These are phyloP conservation scores for Mimosa bimucronata DNA, from an alignment of 306 rosid genomes.

Conservation along the genomic window DNA sequence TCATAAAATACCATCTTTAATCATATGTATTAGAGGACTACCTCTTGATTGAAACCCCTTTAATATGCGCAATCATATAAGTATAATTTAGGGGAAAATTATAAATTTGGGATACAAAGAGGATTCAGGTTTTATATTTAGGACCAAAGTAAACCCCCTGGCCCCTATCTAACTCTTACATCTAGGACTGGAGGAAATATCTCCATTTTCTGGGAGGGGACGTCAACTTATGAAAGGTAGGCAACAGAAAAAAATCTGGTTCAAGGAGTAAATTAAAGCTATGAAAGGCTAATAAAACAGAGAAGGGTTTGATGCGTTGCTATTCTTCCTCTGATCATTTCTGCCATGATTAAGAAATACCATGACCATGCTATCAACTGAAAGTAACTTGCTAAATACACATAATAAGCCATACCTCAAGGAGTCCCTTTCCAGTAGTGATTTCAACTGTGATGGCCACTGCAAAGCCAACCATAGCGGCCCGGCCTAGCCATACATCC, in stretches of 20 bases:
- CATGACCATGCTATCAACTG: conserved; percentile 24
- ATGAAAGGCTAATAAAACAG: conserved; percentile 18
- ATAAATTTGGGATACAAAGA: too few species aligned
- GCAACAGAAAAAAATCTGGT: conserved; percentile 25
- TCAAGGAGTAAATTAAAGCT: conserved; percentile 24
- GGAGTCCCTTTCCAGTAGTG: conserved; percentile 84
- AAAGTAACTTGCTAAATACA: conserved; percentile 6
- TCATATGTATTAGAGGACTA: too few species aligned
- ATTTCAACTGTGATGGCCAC: conserved; percentile 76
- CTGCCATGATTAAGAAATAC: background rate
- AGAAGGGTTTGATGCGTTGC: conserved; percentile 2
- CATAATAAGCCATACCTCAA: conserved; percentile 62
- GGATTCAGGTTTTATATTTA: too few species aligned
- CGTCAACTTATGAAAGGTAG: background rate
- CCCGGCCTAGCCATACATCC: conserved; percentile 92
- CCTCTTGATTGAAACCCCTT: too few species aligned
- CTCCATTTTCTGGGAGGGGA: background rate
- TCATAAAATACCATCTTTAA: too few species aligned
- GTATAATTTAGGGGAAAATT: too few species aligned
- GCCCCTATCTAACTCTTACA: too few species aligned
- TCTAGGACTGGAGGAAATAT: background rate
- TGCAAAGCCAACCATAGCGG: conserved; percentile 91
- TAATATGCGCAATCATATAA: too few species aligned
- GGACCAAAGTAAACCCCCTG: too few species aligned
- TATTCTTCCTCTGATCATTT: background rate